phyloP scores from a whole-genome alignment of 2,329 filamentous ascomycete species.

The Curvularia sp. region DNA sequence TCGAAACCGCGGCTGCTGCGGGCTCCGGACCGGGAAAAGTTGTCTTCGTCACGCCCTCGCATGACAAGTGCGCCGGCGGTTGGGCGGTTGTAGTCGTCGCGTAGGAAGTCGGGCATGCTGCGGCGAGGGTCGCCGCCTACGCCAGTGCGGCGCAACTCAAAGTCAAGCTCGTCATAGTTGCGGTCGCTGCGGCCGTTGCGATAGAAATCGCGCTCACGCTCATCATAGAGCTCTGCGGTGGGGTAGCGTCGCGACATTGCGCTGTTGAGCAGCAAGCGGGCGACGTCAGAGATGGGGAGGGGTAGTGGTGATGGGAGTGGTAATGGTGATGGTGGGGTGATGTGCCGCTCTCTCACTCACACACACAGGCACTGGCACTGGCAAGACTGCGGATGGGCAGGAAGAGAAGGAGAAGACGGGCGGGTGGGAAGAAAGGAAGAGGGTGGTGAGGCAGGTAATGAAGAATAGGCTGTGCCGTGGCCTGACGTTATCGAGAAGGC shows the following conservation, averaged over 20 bases:
- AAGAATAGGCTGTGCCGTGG: constrained; percentile 24
- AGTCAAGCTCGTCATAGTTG: constrained; percentile 60
- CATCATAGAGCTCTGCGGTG: constrained; percentile 57
- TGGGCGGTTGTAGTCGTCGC: constrained; percentile 59
- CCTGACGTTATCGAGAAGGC: constrained; percentile 38
- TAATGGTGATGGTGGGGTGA: constrained; percentile 16
- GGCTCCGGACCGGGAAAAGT: constrained; percentile 42
- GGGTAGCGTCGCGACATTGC: constrained; percentile 53
- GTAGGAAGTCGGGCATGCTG: constrained; percentile 58
- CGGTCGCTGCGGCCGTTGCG: constrained; percentile 51
- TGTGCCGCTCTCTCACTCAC: constrained; percentile 15
- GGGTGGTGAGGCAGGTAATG: constrained; percentile 13
- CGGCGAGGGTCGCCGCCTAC: constrained; percentile 50
- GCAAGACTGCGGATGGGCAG: constrained; percentile 12
- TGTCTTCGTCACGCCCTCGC: constrained; percentile 52
- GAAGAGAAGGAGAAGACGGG: constrained; percentile 4
- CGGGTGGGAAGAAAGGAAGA: constrained; percentile 8
- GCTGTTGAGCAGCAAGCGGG: constrained; percentile 24
- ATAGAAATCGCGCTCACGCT: constrained; percentile 60
- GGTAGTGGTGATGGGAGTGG: background rate
- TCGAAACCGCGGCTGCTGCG: constrained; percentile 51
- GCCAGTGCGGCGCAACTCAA: constrained; percentile 53
- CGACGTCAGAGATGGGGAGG: constrained; percentile 15
- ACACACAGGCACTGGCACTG: too few species aligned
- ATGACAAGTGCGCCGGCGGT: constrained; percentile 57